Evolutionary conservation across 208 protist species (phyloP).

Genomic region (Phytomonas sp.): DNA sequence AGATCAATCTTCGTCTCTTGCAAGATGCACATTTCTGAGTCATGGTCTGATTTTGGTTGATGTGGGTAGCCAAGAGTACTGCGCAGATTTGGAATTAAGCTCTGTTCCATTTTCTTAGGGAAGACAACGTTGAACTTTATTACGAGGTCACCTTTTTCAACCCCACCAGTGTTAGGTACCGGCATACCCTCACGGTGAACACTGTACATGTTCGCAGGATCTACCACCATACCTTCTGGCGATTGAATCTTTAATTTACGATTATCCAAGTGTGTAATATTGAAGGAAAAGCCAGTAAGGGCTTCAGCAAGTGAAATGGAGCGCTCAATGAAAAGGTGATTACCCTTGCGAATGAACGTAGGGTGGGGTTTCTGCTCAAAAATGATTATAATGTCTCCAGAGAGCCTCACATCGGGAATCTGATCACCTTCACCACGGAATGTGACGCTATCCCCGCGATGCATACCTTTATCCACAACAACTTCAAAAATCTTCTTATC

Average conservation of each 20-base stretch:
- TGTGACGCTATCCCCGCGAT: slow-evolving; percentile 91
- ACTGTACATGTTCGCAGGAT: slow-evolving; percentile 79
- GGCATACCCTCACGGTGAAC: slow-evolving; percentile 92
- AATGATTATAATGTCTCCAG: slow-evolving; percentile 98
- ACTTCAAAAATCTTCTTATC: slow-evolving; percentile 97
- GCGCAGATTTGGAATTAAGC: slow-evolving; percentile 42
- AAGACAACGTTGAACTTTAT: slow-evolving; percentile 89
- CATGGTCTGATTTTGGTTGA: slow-evolving; percentile 21
- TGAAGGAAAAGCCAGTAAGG: slow-evolving; percentile 89
- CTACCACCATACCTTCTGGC: slow-evolving; percentile 52
- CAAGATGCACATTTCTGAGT: slow-evolving; percentile 42
- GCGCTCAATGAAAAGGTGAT: slow-evolving; percentile 93
- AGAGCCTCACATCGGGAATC: slow-evolving; percentile 82
- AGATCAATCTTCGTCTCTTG: slow-evolving; percentile 68
- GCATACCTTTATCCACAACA: slow-evolving; percentile 96
- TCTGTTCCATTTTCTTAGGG: slow-evolving; percentile 56
- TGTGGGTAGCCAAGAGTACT: slow-evolving; percentile 67
- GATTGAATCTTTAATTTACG: slow-evolving; percentile 77
- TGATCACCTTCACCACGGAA: slow-evolving; percentile 96
- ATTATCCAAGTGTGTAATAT: slow-evolving; percentile 89
- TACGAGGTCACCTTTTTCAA: slow-evolving; percentile 87
- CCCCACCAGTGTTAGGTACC: slow-evolving; percentile 71
- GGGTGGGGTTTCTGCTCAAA: slow-evolving; percentile 93
- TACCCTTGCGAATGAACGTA: slow-evolving; percentile 90
- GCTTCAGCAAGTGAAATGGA: slow-evolving; percentile 92